These are phyloP conservation scores for Pterocarpus macrocarpus DNA, from an alignment of 306 rosid species.

Conservation along the genomic window DNA sequence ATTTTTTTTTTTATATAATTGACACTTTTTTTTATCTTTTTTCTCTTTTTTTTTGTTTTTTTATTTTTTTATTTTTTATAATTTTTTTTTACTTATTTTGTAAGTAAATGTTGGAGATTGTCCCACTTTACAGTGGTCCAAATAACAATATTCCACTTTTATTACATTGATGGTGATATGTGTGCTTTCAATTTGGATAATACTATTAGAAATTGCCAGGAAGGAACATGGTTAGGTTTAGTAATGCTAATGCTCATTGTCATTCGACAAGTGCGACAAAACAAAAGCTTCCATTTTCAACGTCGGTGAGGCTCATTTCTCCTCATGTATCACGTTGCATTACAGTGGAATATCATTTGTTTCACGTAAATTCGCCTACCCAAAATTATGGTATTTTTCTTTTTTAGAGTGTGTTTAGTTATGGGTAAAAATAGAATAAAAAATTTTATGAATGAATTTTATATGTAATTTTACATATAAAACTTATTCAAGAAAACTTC, in stretches of 20 bases:
- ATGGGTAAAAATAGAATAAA: no score
- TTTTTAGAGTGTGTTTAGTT: not conserved
- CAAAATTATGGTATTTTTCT: not conserved
- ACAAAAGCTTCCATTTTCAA: not conserved
- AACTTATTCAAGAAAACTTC: no score
- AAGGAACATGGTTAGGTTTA: not conserved
- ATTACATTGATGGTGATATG: not conserved
- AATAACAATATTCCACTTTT: no score
- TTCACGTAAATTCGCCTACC: not conserved
- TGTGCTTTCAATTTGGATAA: not conserved
- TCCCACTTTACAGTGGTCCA: no score
- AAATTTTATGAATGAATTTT: no score
- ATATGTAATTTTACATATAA: no score
- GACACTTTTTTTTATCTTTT: no score
- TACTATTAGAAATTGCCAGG: not conserved
- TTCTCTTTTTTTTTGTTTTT: no score
- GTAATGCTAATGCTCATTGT: not conserved
- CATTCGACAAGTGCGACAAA: constrained; percentile 21
- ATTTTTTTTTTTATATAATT: no score
- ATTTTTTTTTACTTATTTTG: no score
- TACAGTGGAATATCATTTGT: not conserved
- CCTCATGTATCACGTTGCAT: constrained; percentile 33
- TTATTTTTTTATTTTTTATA: no score
- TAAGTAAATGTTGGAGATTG: no score
- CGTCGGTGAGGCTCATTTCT: constrained; percentile 11